Base-by-base conservation (phyloP, 2,329 filamentous ascomycete genomes). In the Trichophyton benhamiae region DNA sequence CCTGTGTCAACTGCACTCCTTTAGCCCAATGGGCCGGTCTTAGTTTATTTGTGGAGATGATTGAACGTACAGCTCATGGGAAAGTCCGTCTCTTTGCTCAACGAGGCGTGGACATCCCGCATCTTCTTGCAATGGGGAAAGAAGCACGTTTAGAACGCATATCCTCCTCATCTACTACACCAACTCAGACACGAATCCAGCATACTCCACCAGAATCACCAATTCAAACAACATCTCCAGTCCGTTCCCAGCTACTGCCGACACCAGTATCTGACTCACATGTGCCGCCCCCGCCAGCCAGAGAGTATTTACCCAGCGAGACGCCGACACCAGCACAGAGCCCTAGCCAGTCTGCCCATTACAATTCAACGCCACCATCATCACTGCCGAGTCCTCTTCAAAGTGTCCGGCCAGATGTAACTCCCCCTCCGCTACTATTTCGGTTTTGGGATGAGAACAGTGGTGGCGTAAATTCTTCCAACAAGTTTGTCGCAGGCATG, bases 401-500 rank as follows among this genome's bases (percentile, higher is more conserved):
- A 30, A 7, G 7, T 53, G 6, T 27, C 5, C 27, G 13, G 3
- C 22, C 22, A n/a, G 27, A 25, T 11, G 6, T n/a, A 13, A 36
- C 27, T 7, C 33, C 46, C 8, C 58, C 57, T 22, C 63, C 69
- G 2, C 72, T 75, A 0, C 42, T 74, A 0, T 76, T 71, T 57
- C 64, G 74, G 11, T 75, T 70, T 65, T 72, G 66, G 0, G 72
- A 73, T 27, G 22, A 61, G 1, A 64, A 71, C 0, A 72, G 70
- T 0, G 68, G 68, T 49, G 74, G 74, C 0, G 60, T 71, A 0
- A 76, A 75, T 57, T 66, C 62, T 0, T 63, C 52, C 1, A 61
- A 38, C 1, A 13, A 63, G 0, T 67, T 72, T n/a, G 17, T 67
- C 0, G 71, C 72, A 3, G 71, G 68, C 0, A 38, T 69, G 0